These are phyloP conservation scores for Leccinum longicurvipes DNA, from an alignment of 768 basidiomycete genomes.

Conservation along the genomic window DNA sequence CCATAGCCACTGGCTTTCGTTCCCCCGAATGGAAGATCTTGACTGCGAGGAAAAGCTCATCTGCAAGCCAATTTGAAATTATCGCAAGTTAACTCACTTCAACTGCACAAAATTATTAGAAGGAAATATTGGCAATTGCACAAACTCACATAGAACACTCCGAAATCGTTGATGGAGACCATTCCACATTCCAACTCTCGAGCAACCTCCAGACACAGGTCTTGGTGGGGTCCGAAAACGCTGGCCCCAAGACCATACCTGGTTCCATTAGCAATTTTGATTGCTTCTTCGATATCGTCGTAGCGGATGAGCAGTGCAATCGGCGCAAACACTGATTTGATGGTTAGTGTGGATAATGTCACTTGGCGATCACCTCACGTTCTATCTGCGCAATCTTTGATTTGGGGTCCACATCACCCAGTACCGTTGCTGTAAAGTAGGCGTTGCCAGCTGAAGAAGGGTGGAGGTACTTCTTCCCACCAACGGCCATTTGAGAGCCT, in stretches of 20 bases:
- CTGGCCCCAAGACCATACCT: constrained; percentile 90
- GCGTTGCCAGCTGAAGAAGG: constrained; percentile 66
- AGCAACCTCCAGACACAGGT: constrained; percentile 76
- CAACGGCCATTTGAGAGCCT: constrained; percentile 62
- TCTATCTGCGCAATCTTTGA: constrained; percentile 82
- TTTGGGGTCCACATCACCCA: constrained; percentile 67
- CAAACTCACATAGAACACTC: constrained; percentile 72
- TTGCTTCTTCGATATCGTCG: constrained; percentile 77
- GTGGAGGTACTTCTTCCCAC: constrained; percentile 66
- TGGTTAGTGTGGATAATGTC: constrained; percentile 10
- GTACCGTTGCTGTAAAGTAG: constrained; percentile 85
- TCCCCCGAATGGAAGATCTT: constrained; percentile 95
- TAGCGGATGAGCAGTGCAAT: constrained; percentile 86
- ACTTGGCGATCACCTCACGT: constrained; percentile 39
- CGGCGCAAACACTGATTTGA: constrained; percentile 81
- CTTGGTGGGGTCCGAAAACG: constrained; percentile 87
- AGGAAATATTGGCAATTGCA: constrained; percentile 1
- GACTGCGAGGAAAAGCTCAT: constrained; percentile 39
- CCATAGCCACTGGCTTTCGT: constrained; percentile 90
- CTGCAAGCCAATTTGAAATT: constrained; percentile 3
- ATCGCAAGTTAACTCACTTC: constrained; percentile 47
- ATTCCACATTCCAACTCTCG: constrained; percentile 87
- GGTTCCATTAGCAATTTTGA: constrained; percentile 85
- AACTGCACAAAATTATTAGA: constrained; percentile 41
- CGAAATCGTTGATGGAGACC: constrained; percentile 97